These are phyloP conservation scores for Schizosaccharomyces octosporus DNA, from an alignment of 805 yeast species.

Conservation along the genomic window DNA sequence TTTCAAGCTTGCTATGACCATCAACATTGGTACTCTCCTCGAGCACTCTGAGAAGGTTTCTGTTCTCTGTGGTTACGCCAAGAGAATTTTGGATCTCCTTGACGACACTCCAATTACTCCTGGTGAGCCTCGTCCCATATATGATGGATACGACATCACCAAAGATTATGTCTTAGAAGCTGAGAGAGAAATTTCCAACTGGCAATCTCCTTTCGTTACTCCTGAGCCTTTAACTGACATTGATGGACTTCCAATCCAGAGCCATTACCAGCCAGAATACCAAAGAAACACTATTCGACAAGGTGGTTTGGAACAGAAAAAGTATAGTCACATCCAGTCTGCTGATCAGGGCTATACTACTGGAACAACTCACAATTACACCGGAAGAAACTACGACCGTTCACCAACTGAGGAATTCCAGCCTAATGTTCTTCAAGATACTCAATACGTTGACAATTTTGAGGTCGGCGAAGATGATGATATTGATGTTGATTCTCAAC, in stretches of 20 bases:
- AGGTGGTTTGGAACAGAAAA: neutral
- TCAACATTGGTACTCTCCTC: slow-evolving; percentile 85
- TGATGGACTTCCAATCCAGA: neutral
- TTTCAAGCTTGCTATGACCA: slow-evolving; percentile 87
- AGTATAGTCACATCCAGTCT: neutral
- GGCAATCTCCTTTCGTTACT: slow-evolving; percentile 29
- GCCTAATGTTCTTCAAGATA: neutral
- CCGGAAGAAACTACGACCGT: neutral
- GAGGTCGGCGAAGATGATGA: neutral
- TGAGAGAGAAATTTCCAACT: slow-evolving; percentile 78
- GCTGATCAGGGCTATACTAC: neutral
- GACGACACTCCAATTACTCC: slow-evolving; percentile 96
- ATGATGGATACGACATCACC: slow-evolving; percentile 94
- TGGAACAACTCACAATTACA: neutral
- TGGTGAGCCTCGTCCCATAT: slow-evolving; percentile 95
- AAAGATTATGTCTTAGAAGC: slow-evolving; percentile 94
- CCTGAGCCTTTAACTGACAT: neutral
- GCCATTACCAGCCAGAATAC: neutral
- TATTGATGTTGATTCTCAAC: neutral
- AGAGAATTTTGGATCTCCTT: slow-evolving; percentile 80
- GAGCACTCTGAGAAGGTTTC: slow-evolving; percentile 93
- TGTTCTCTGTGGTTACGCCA: slow-evolving; percentile 94
- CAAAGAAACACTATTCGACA: neutral
- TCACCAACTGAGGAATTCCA: neutral
- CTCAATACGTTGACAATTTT: neutral